Conservation (phyloP, 2,329 filamentous ascomycete species). For the Xylaria sp. region DNA sequence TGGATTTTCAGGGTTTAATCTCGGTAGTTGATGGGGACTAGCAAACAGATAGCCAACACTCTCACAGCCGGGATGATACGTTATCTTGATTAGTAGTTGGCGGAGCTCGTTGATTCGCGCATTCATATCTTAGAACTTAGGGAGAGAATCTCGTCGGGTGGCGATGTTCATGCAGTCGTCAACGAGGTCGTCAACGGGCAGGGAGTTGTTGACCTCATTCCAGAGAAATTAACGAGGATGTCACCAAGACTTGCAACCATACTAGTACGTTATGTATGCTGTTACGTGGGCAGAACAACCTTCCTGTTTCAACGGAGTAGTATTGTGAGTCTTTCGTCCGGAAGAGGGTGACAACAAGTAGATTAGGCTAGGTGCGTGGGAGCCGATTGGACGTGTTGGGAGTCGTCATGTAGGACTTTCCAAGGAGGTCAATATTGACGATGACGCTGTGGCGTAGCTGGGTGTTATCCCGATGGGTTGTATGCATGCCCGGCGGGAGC, state of each 20-base stretch:
- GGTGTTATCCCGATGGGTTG: constrained; percentile 23
- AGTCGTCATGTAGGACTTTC: constrained; percentile 19
- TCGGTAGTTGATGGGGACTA: constrained; percentile 9
- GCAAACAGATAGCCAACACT: neutral
- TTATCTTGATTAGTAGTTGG: neutral
- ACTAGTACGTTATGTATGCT: neutral
- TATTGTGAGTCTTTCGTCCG: constrained; percentile 17
- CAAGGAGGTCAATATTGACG: constrained; percentile 11
- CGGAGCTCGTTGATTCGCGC: neutral
- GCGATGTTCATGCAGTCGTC: constrained; percentile 9
- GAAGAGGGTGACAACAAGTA: constrained; percentile 17
- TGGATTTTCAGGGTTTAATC: neutral
- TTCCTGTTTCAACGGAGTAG: constrained; percentile 12
- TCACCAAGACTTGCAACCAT: neutral
- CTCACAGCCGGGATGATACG: neutral
- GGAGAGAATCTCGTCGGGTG: constrained; percentile 2
- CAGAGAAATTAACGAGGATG: neutral
- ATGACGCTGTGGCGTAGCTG: constrained; percentile 30
- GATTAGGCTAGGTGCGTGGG: neutral
- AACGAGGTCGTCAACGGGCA: neutral
- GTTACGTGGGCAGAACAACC: constrained; percentile 1
- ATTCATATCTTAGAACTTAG: neutral
- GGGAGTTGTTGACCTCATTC: constrained; percentile 3
- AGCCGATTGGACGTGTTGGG: constrained; percentile 24
- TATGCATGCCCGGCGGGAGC: constrained; percentile 8